Evolutionary conservation across 1,284 basidiomycete species (phyloP), one percentile per base, ranked within the genome.

Genomic region (Trametes hirsuta): DNA sequence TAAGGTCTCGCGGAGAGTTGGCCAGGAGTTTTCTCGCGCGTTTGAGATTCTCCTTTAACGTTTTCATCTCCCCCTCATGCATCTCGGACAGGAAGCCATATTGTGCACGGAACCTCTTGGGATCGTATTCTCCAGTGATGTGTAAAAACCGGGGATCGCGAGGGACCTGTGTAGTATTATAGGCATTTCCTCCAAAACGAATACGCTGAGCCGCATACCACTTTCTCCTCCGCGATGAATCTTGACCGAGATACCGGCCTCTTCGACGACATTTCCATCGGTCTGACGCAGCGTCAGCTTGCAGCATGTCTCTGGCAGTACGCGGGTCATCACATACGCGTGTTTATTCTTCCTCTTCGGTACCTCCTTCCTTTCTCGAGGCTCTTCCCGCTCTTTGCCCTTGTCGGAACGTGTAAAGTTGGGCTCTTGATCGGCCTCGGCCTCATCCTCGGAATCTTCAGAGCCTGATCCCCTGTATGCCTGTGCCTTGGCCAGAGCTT

Each of bases 61-160:
- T 83, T 25, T 72, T 68, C 11, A 95, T 79, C 72, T 98, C 96
- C 6, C 77, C 76, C 42, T 78, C 74, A 69, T 91, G 91, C 60
- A 91, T 71, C 1, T 85, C 84, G 1, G 87, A 79, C 21, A 98
- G 79, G 75, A 98, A 98, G 0, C 79, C 79, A 69, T 98, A 98
- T 34, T 89, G 87, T 47, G 85, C 76, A 18, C 82, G 81, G 72
- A 95, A 97, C 25, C 88, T 84, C 54, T 87, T 77, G 0, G 82
- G 69, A 47, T 90, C 86, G 65, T 90, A 85, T 59, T 85, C 80
- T n/a, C 94, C 94, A 6, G 87, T 81, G 11, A 93, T 75, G 11
- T 87, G 82, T 30, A 93, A 81, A 77, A 98, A 98, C 47, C 96
- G 87, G 2, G 97, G 96, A 76, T 98, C 96, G 42, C 96, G 87